Evolutionary conservation across 2,329 filamentous ascomycete genomes (phyloP).

Genomic region (Xylaria digitata): DNA sequence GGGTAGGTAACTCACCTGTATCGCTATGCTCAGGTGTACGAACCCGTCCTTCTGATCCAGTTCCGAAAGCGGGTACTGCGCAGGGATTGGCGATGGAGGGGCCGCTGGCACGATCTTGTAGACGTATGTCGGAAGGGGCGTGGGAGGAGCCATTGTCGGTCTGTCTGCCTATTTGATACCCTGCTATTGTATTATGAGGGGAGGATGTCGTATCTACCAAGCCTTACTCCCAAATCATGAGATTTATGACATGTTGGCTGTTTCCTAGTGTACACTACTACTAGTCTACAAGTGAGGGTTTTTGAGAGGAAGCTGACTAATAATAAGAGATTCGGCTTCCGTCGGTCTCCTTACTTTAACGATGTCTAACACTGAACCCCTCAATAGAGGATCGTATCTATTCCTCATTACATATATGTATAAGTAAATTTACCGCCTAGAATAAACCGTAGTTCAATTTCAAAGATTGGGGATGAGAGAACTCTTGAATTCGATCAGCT

Average conservation of each 20-base stretch:
- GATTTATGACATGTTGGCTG: constrained; percentile 2
- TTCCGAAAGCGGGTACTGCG: constrained; percentile 66
- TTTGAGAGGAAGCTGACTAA: constrained; percentile 25
- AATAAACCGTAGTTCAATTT: not conserved
- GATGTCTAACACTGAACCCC: not conserved
- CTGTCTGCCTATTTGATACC: not conserved
- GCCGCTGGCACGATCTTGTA: constrained; percentile 70
- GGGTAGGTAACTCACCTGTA: constrained; percentile 57
- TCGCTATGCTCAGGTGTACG: constrained; percentile 68
- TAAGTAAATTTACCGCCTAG: not conserved
- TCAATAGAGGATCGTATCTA: not conserved
- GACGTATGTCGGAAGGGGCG: constrained; percentile 57
- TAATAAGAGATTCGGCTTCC: constrained; percentile 6
- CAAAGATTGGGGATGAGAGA: not conserved
- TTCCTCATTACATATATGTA: not conserved
- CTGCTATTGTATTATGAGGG: not conserved
- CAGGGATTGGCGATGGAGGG: constrained; percentile 65
- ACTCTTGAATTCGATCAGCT: not conserved
- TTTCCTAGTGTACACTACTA: not conserved
- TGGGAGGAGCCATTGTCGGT: constrained; percentile 43
- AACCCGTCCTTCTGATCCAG: constrained; percentile 71
- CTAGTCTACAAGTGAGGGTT: not conserved
- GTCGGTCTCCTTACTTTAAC: not conserved
- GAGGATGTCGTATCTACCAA: too few species aligned
- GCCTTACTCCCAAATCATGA: not conserved